Conservation (phyloP, 805 yeast species). For the Yamadazyma paraphyllophila region DNA sequence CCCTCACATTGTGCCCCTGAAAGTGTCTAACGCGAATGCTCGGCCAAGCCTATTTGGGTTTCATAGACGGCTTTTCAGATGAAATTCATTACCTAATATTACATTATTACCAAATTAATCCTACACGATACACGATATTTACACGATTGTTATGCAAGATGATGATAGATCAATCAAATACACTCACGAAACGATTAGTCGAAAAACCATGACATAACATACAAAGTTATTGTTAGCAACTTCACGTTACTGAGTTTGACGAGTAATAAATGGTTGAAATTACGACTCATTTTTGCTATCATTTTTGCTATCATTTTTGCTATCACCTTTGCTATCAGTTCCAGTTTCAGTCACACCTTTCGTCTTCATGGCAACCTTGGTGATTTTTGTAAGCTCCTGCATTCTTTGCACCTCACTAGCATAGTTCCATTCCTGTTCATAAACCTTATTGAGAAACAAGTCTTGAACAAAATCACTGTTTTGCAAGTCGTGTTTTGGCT, state of each 20-base stretch:
- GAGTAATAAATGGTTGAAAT: too few relatives aligned
- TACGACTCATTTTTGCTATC: too few relatives aligned
- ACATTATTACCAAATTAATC: background rate
- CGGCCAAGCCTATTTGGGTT: too few relatives aligned
- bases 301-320: background rate
- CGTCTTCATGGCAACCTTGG: background rate
- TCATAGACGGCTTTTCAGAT: background rate
- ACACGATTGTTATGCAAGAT: background rate
- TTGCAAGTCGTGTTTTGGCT: background rate
- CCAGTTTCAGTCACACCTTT: background rate
- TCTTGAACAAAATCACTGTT: conserved; percentile 15
- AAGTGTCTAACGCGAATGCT: too few relatives aligned
- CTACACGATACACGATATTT: background rate
- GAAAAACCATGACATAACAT: background rate
- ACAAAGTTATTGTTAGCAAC: too few relatives aligned
- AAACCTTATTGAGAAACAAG: conserved; percentile 22
- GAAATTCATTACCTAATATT: background rate
- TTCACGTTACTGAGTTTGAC: too few relatives aligned
- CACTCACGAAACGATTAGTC: too few relatives aligned
- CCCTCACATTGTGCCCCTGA: too few relatives aligned
- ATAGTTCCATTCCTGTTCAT: conserved; percentile 21
- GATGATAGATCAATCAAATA: background rate
- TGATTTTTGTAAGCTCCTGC: conserved; percentile 6
- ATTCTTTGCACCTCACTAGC: conserved; percentile 16
- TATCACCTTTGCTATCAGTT: background rate